phyloP scores from a whole-genome alignment of 768 basidiomycete genomes.

The Suillus subalutaceus region DNA sequence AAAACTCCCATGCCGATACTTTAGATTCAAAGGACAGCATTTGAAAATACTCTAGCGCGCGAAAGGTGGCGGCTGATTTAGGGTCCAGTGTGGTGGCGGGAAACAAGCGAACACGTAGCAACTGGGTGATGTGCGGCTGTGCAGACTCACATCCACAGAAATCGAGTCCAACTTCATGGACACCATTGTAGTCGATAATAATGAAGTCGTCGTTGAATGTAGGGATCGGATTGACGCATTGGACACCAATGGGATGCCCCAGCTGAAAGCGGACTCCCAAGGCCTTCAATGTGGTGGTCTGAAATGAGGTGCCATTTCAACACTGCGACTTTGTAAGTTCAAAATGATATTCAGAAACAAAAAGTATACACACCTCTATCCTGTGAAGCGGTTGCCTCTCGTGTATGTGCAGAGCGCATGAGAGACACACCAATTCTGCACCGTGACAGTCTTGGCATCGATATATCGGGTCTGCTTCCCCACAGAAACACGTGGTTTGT shows the following conservation, averaged over 20 bases:
- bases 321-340: conserved; percentile 8
- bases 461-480: neutral
- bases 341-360: no score
- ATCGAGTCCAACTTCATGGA: conserved; percentile 23
- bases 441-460: neutral
- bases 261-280: conserved; percentile 27
- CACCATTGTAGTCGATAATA: conserved; percentile 25
- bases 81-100: conserved; percentile 17
- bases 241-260: conserved; percentile 19
- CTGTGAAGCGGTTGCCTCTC: neutral
- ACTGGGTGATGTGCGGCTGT: conserved; percentile 13
- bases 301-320: conserved; percentile 25
- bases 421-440: neutral
- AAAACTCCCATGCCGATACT: no score
- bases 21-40: no score
- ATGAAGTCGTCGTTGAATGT: conserved; percentile 19
- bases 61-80: no score
- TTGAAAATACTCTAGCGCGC: no score
- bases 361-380: no score
- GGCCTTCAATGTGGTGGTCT: conserved; percentile 18
- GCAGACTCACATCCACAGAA: conserved; percentile 17
- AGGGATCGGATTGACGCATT: conserved; percentile 15
- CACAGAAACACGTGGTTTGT: no score
- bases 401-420: conserved; percentile 5
- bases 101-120: conserved; percentile 14